Percentiles rank a stretch among this genome's conserved stretches.
These are phyloP conservation scores for Diatrype stigma DNA, from an alignment of 2,329 filamentous ascomycete species.

Conservation along the genomic window DNA sequence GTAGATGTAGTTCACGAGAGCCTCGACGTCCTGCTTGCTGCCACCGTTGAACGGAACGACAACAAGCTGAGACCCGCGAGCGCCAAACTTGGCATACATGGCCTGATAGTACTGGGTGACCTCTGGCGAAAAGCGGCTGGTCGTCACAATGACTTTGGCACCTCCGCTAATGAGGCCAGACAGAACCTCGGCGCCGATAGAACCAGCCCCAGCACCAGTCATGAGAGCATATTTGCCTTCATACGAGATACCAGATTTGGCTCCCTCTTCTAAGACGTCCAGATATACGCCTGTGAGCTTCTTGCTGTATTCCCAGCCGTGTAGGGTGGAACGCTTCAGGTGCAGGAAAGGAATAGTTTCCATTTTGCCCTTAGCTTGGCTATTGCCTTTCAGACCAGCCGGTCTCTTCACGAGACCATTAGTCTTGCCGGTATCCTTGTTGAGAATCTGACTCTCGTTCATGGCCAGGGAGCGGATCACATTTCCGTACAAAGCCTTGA, in stretches of 20 bases:
- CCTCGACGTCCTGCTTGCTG: slow-evolving; percentile 96
- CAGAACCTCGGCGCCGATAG: slow-evolving; percentile 93
- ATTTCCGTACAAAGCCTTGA: slow-evolving; percentile 91
- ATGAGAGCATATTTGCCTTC: slow-evolving; percentile 94
- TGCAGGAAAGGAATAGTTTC: slow-evolving; percentile 98
- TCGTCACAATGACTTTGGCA: slow-evolving; percentile 94
- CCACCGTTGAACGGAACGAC: slow-evolving; percentile 99
- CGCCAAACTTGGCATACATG: slow-evolving; percentile 94
- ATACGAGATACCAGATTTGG: slow-evolving; percentile 83
- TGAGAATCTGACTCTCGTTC: slow-evolving; percentile 97
- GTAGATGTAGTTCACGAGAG: slow-evolving; percentile 92
- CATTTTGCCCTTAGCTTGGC: slow-evolving; percentile 72
- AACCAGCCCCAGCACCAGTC: slow-evolving; percentile 96
- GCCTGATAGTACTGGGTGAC: slow-evolving; percentile 99
- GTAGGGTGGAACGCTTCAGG: slow-evolving; percentile 86
- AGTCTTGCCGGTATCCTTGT: slow-evolving; percentile 72
- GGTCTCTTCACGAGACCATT: slow-evolving; percentile 46
- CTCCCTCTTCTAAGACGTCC: slow-evolving; percentile 85
- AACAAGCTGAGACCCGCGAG: slow-evolving; percentile 90
- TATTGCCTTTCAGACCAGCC: slow-evolving; percentile 43
- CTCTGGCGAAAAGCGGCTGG: slow-evolving; percentile 91
- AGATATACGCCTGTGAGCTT: slow-evolving; percentile 92
- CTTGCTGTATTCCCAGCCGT: slow-evolving; percentile 99
- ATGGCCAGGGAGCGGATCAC: slow-evolving; percentile 91
- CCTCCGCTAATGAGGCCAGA: slow-evolving; percentile 95